Base-by-base conservation (phyloP, 169 alveolate species). In the Theileria sp. region DNA sequence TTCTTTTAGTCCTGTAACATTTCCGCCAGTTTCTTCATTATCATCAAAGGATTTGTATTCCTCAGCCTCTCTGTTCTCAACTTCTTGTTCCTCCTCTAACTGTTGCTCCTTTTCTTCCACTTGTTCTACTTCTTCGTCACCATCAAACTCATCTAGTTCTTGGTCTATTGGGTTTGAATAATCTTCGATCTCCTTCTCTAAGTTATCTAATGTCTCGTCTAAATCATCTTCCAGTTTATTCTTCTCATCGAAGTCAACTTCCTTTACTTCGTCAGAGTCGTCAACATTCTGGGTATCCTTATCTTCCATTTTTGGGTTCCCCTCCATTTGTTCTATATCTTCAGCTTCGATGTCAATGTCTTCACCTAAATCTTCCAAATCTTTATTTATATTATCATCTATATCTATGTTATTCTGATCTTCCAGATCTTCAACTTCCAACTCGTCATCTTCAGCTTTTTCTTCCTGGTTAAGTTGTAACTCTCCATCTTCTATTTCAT, bases 391-490 rank as follows among this genome's bases (percentile, higher is more conserved):
- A 67, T 86, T 79, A 34, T 84, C 91, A 26, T 76, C 75, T 54
- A 86, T 79, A 19, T 72, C 80, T 32, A 71, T 82, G 23, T 77
- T 75, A 71, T 93, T 67, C 34, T 76, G 66, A 34, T 83, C 87
- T 50, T 94, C 91, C 23, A 80, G 82, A 51, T 93, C 94, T 49
- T 80, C 86, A 38, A 80, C 77, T 60, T 92, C 93, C 23, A 81
- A 66, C 25, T 94, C 87, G 21, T 86, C 88, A 25, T 92, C 87
- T 49, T 76, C 78, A 13, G 87, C 79, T 28, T 79, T 83, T 30
- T 84, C 79, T 72, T 84, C 80, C 34, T 82, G 89, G 36, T 75
- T 75, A 51, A 85, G 80, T n/a, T 92, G 91, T 34, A 91, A 87
- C 25, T 86, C 91, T 25, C 90, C 83, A 10, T 88, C 89, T 28